Conservation (phyloP, 768 basidiomycete species). For the Daedaleopsis sinensis region DNA sequence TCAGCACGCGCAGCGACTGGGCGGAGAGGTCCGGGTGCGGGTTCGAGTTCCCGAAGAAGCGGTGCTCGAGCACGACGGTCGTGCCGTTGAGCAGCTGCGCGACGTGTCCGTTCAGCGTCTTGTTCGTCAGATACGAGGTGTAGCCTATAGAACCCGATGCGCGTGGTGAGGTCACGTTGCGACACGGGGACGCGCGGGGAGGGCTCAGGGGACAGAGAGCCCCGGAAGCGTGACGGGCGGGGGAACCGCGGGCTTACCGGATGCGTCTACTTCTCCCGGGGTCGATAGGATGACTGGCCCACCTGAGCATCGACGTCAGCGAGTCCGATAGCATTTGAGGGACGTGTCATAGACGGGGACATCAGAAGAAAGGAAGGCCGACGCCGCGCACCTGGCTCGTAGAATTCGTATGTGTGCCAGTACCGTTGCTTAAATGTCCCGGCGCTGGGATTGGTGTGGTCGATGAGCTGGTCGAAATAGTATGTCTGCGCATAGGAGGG, state of each 20-base stretch:
- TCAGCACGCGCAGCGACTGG: constrained; percentile 57
- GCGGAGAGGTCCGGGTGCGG: constrained; percentile 61
- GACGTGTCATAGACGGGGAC: background rate
- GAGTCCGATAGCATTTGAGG: too few relatives aligned
- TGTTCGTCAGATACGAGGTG: constrained; percentile 59
- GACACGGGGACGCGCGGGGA: too few relatives aligned
- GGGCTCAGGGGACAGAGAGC: too few relatives aligned
- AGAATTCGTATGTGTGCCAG: constrained; percentile 70
- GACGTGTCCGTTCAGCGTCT: constrained; percentile 60
- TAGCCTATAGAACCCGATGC: constrained; percentile 17
- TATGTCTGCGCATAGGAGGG: constrained; percentile 40
- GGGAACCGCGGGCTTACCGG: constrained; percentile 29
- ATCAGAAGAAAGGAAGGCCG: background rate
- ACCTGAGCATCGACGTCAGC: constrained; percentile 22
- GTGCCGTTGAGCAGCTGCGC: constrained; percentile 69
- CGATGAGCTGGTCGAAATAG: constrained; percentile 53
- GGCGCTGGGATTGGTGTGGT: constrained; percentile 51
- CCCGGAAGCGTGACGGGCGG: background rate
- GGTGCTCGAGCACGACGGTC: constrained; percentile 67
- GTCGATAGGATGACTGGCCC: constrained; percentile 69
- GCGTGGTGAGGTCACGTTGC: background rate
- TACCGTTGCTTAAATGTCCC: constrained; percentile 76
- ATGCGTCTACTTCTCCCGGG: constrained; percentile 66
- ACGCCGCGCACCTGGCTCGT: constrained; percentile 46
- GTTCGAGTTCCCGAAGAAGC: constrained; percentile 74